Percentiles rank a stretch among this genome's conserved stretches.
phyloP scores from a whole-genome alignment of 768 basidiomycete genomes.

The Asterophora parasitica region DNA sequence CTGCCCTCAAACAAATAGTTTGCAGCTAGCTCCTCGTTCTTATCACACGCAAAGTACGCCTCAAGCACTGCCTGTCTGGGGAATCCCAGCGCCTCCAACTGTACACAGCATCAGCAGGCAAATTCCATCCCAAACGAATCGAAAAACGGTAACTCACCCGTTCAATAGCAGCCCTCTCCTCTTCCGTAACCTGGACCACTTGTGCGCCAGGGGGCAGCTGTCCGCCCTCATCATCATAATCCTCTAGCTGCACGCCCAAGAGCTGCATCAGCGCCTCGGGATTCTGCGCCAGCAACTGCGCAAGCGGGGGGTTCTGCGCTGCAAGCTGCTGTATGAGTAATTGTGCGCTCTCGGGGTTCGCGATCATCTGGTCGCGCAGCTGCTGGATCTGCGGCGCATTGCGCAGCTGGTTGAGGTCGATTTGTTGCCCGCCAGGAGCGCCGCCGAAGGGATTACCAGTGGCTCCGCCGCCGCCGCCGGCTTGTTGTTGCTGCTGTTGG shows the following conservation, averaged over 20 bases:
- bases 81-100: constrained; percentile 90
- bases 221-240: constrained; percentile 39
- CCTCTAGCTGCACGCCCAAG: constrained; percentile 46
- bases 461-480: constrained; percentile 31
- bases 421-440: constrained; percentile 24
- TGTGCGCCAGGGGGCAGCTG: constrained; percentile 47
- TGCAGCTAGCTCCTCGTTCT: constrained; percentile 95
- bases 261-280: constrained; percentile 66
- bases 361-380: constrained; percentile 62
- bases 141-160: constrained; percentile 51
- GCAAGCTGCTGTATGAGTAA: constrained; percentile 82
- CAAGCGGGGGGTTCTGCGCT: constrained; percentile 67
- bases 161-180: constrained; percentile 86
- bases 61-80: constrained; percentile 74
- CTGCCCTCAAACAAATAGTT: constrained; percentile 90
- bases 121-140: not conserved
- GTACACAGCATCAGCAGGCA: constrained; percentile 1
- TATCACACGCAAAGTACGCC: constrained; percentile 93
- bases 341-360: constrained; percentile 79
- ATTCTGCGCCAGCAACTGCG: constrained; percentile 61
- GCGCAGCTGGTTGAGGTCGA: constrained; percentile 51
- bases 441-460: constrained; percentile 12
- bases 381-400: constrained; percentile 65
- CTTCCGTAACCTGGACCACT: constrained; percentile 73
- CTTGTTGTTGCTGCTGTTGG: constrained; percentile 62